Evolutionary conservation across 768 basidiomycete species (phyloP).

Genomic region (Leucocoprinus leucothites): DNA sequence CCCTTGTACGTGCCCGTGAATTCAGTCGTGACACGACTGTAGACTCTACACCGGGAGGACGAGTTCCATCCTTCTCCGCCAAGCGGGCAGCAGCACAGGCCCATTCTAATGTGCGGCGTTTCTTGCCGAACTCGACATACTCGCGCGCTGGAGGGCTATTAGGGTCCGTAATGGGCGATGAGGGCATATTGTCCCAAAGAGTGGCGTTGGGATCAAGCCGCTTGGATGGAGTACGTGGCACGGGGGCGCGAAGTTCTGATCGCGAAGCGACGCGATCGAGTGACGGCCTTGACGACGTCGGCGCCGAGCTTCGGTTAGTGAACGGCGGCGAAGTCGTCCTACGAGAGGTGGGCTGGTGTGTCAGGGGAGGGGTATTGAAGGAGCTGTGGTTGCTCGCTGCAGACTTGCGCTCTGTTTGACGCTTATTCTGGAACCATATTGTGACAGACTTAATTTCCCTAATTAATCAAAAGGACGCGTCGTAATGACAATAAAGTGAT

Average conservation of each 20-base stretch:
- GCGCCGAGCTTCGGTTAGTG: conserved; percentile 24
- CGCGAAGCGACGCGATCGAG: conserved; percentile 60
- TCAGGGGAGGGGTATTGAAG: conserved; percentile 19
- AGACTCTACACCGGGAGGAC: conserved; percentile 1
- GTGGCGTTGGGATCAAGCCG: conserved; percentile 32
- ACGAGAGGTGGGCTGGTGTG: conserved; percentile 16
- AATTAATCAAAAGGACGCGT: conserved; percentile 13
- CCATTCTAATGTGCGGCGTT: conserved; percentile 64
- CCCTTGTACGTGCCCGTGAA: conserved; percentile 10
- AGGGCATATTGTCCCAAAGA: conserved; percentile 58
- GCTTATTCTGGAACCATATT: conserved; percentile 86
- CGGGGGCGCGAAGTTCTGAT: conserved; percentile 41
- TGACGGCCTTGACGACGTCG: conserved; percentile 36
- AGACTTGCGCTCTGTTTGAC: conserved; percentile 63
- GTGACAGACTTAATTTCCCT: conserved; percentile 71
- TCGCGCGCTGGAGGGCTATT: conserved; percentile 49
- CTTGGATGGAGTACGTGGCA: conserved; percentile 39
- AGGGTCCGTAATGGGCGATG: conserved; percentile 55
- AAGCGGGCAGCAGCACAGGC: conserved; percentile 63
- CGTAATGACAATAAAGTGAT: neutral
- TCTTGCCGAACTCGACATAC: conserved; percentile 44
- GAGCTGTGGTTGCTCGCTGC: conserved; percentile 37
- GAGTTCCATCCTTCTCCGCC: conserved; percentile 38
- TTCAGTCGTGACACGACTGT: conserved; percentile 11
- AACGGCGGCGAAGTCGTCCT: conserved; percentile 29